Conservation (phyloP, 208 protist genomes). For the Plasmodiophora brassicae region DNA sequence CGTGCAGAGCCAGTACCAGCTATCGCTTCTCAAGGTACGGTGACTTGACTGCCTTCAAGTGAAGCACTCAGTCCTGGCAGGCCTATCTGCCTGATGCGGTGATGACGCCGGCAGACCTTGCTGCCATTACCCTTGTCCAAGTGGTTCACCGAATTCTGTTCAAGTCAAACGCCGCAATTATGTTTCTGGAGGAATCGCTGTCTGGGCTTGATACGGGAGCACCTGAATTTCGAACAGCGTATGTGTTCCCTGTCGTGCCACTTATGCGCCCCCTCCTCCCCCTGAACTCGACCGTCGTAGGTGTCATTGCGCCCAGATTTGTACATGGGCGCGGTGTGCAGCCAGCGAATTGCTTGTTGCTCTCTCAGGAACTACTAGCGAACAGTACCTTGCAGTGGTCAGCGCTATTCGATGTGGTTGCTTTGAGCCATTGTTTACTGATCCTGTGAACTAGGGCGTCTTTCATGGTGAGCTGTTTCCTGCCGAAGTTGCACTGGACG, state of each 20-base stretch:
- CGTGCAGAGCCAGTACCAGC: neutral
- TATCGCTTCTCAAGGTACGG: neutral
- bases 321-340: neutral
- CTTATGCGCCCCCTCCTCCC: neutral
- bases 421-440: neutral
- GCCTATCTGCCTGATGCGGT: neutral
- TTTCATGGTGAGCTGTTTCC: neutral
- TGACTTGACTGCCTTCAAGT: neutral
- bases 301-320: neutral
- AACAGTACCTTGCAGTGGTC: neutral
- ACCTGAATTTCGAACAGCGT: neutral
- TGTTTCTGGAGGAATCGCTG: neutral
- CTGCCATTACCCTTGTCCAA: neutral
- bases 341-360: neutral
- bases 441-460: neutral
- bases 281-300: no score
- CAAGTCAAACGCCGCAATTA: neutral
- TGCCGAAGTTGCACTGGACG: neutral
- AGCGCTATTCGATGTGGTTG: no score
- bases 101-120: neutral
- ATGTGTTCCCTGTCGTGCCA: neutral
- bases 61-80: neutral
- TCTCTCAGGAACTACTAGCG: neutral
- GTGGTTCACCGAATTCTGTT: neutral
- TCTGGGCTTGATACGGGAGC: neutral